Base-by-base conservation (phyloP, 768 basidiomycete species). In the Mrakia blollopis region DNA sequence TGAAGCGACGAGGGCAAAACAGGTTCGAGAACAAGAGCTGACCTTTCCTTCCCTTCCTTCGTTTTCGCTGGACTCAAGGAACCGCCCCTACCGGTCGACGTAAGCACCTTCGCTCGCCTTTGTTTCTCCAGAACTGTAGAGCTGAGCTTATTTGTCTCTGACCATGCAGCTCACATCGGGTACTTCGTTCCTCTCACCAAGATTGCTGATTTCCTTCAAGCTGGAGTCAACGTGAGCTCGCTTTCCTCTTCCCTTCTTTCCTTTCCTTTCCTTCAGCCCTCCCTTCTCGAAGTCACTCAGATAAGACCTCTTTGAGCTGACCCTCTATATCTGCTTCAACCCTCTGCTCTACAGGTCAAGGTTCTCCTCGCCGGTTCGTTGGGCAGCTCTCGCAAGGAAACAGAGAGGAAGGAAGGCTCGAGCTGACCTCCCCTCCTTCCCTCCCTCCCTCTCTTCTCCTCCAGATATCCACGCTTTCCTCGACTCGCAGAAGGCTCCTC, bases 171-270 rank as follows among this genome's bases (percentile, higher is more conserved):
- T 10, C 97, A 98, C 81, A 91, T 98, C 76, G 97, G 93, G 9
- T 99, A 99, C 87, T 96, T 97, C 83, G 96, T 96, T 0, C 90
- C 97, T 2, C 85, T 98, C 78, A 90, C 89, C 32, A 99, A 99
- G 86, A 92, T 99, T 76, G 93, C 94, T 13, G 96, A 98, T 85
- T 98, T 99, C 84, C 85, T 98, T 62, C 87, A 89, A 60, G 96
- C 95, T 0, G 95, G 90, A n/a, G 94, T 94, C 3, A 90, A 93
- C 83, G 91, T 91, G 80, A 67, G 85, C 80, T 75, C 80, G 39
- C 4, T 25, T 14, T 25, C 44, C 44, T 41, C 44, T 11, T 35
- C 62, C 62, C 30, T 18, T 18, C 30, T 16, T 14, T 32, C 30
- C 8, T 37, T 21, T 0, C 62, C 62, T 23, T 57, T 0, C 57